Base-by-base conservation (phyloP, 371 early-diverging fungal genomes). In the Mortierella sp. region DNA sequence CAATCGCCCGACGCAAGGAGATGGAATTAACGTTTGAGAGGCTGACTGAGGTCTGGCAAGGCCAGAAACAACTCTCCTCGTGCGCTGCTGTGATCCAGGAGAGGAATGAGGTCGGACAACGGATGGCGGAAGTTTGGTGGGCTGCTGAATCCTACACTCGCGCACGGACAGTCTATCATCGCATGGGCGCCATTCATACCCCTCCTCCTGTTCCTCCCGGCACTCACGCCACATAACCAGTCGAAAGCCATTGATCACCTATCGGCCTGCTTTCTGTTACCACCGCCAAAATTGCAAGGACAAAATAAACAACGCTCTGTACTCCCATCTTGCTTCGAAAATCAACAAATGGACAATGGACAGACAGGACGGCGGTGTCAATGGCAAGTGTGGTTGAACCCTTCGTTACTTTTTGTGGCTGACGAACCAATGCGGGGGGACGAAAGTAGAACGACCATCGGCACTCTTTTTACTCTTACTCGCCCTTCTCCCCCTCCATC, bases 11-110 rank as follows among this genome's bases (percentile, higher is more conserved):
- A 65, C 74, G 81, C 2, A 81, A 76, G 76, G 85, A 85, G 70
- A 63, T 85, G 81, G 85, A 85, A 48, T 70, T 85, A 70, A 85
- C 85, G 1, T 85, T 85, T 55, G 85, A 85, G 60, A 54, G 85
- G 12, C 43, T 85, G 27, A 85, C 85, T 7, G 85, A 85, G 75
- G 74, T 85, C 18, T 85, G 85, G 85, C 82, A 81, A 38, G 85
- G 85, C 21, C 85, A 85, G 51, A 81, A 81, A 32, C 79, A 85
- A 65, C 72, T 85, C 4, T 81, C 85, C 32, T 81, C 82, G 5
- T 55, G 74, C 14, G 76, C 77, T 1, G 81, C 85, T 7, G 85
- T 85, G 44, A 85, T 81, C 27, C 85, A 85, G 58, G 85, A 85
- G 60, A 68, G 85, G 11, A 29, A 81, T n/a, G 85, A 81, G n/a